Evolutionary conservation across 2,329 filamentous ascomycete species (phyloP).

Genomic region (Cladophialophora bantiana): DNA sequence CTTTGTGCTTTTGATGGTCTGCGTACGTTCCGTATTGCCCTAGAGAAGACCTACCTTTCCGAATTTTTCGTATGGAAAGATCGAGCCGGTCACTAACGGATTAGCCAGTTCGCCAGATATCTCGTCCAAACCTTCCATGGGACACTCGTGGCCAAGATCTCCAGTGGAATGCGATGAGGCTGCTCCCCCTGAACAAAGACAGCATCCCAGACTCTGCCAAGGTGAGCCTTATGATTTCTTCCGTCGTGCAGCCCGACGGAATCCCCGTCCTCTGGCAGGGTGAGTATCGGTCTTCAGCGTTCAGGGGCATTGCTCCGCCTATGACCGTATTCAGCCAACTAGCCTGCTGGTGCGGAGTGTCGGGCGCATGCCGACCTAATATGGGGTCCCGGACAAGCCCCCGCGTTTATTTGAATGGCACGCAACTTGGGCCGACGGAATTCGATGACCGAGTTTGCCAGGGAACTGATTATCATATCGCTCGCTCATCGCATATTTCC

Average conservation of each 20-base stretch:
- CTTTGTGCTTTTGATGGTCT: no score
- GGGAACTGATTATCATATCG: not conserved
- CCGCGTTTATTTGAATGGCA: not conserved
- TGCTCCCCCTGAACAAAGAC: not conserved
- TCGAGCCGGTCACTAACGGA: no score
- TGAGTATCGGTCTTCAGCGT: not conserved
- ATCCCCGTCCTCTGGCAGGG: not conserved
- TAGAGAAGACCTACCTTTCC: no score
- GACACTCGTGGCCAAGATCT: not conserved
- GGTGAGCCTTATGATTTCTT: not conserved
- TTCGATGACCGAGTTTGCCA: not conserved
- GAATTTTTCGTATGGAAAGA: no score
- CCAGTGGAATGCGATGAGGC: not conserved
- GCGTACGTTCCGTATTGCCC: no score
- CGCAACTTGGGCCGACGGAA: slow-evolving; percentile 1
- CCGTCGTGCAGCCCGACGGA: not conserved
- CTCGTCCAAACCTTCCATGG: not conserved
- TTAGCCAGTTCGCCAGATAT: not conserved
- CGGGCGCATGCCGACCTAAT: not conserved
- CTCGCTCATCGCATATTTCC: not conserved
- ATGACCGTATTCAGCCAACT: not conserved
- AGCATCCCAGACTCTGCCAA: not conserved
- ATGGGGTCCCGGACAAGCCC: not conserved
- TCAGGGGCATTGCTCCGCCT: not conserved
- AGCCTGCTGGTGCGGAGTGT: not conserved